Percentiles rank a stretch among this genome's conserved stretches.
These are phyloP conservation scores for Stephania japonica DNA, from an alignment of 164 flowering plant genomes.

Conservation along the genomic window DNA sequence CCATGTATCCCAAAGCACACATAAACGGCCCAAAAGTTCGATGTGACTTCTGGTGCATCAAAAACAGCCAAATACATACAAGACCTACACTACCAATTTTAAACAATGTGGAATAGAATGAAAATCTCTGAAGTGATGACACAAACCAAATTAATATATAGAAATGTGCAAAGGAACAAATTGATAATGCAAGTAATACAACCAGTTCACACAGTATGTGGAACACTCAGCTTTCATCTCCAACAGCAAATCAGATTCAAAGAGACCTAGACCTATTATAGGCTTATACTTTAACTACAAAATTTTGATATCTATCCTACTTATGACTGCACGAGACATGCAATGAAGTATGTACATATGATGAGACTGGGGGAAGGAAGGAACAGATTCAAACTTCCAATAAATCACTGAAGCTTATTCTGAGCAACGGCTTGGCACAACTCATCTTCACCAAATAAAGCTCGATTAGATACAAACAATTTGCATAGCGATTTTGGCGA, in stretches of 20 bases:
- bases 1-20: too few relatives aligned
- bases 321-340: slow-evolving; percentile 6
- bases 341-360: slow-evolving; percentile 33
- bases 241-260: slow-evolving; percentile 12
- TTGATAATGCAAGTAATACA: slow-evolving; percentile 15
- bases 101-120: background rate
- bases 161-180: background rate
- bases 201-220: background rate
- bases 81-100: background rate
- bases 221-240: slow-evolving; percentile 3
- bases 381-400: background rate
- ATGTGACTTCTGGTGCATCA: too few relatives aligned
- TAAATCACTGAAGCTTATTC: slow-evolving; percentile 67
- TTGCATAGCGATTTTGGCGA: slow-evolving; percentile 55
- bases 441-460: slow-evolving; percentile 82
- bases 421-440: slow-evolving; percentile 95
- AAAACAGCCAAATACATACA: too few relatives aligned
- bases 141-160: background rate
- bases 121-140: background rate
- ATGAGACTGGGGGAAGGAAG: slow-evolving; percentile 12
- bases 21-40: too few relatives aligned
- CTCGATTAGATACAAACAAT: slow-evolving; percentile 72
- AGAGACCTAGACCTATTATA: slow-evolving; percentile 13
- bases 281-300: slow-evolving; percentile 29
- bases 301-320: slow-evolving; percentile 25